Base-by-base conservation (phyloP, 1,284 basidiomycete genomes). In the Ganoderma meredithae region DNA sequence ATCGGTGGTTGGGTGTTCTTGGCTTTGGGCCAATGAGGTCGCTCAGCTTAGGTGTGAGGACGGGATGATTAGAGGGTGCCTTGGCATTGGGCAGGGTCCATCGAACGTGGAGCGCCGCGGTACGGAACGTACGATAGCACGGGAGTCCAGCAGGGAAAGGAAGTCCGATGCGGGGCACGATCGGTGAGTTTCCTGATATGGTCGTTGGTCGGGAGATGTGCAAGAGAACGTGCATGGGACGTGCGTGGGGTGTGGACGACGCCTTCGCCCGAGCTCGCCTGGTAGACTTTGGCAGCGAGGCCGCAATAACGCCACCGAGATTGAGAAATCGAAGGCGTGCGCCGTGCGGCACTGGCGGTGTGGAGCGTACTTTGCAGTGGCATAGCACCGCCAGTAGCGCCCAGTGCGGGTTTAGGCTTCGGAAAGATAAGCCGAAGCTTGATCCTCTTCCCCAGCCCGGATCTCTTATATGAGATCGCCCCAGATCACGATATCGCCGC, bases 261-360 rank as follows among this genome's bases (percentile, higher is more conserved):
- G 31, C 31, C 8, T 39, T 25, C 22, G 15, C 27, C 64, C 63
- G 62, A 41, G 53, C 58, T 66, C 64, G 66, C 43, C 64, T 55
- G 60, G 74, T 73, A 75, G 74, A 71, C 71, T 74, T 73, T 64
- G 67, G 73, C 73, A 74, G 70, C 67, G 33, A 36, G 52, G 60
- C 76, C 76, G 76, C 76, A 71, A 68, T 78, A 78, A 76, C 74
- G 69, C 76, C 76, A 75, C 55, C 55, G 10, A 25, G 39, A 75
- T 52, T 52, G 10, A 25, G 39, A 25, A 22, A 41, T 39, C 22
- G 58, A 58, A 4, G n/a, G 36, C 22, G 7, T n/a, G 10, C 39
- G n/a, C 9, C 31, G 31, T 31, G 31, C 31, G 31, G 31, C 31
- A 3, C 31, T 31, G 12, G 17, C 19, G 39, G 22, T 22, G 58